Evolutionary conservation across 2,329 filamentous ascomycete species (phyloP), one percentile per base, ranked within the genome.

Genomic region (Aaosphaeria pasadenensis): DNA sequence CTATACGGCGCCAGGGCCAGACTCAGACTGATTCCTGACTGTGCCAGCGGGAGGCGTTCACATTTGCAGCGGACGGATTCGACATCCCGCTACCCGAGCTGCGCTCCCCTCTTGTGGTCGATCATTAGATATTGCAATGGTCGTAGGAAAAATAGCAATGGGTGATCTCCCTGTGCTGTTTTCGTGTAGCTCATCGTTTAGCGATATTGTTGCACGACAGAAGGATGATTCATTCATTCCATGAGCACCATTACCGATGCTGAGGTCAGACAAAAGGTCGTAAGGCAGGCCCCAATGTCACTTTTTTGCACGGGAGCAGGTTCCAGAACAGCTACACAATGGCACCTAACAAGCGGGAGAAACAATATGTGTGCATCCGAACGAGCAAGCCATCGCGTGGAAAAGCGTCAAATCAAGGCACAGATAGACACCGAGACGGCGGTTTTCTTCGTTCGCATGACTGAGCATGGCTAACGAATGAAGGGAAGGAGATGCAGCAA

Each of bases 401-500:
- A 43, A 41, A 46, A 50, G 52, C 50, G n/a, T 36, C 33, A 36
- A 36, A 36, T 36, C 33, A 36, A 36, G 33, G 33, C n/a, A 36
- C 7, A 36, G 33, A 17, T 11, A 28, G 9, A 40, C 9, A 40
- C 39, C 24, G 39, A 7, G 9, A 17, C 53, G 53, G 55, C 50
- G 54, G 54, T 53, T 51, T 52, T 50, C 52, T 60, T 51, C 47
- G 66, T 67, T 70, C 66, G 67, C 67, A 70, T 67, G 62, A 67
- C 54, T 58, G 39, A 46, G 30, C 31, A 6, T n/a, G 32, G 32
- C 47, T 49, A 54, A 54, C 66, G 60, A 69, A 69, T 52, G 46
- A 57, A 57, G 44, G n/a, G 39, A 46, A 38, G 43, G 47, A 45
- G 44, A 44, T 30, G 44, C 41, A 39, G 48, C 51, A 24, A 24